A percentile compares a stretch with the other conserved stretches of the same genome.
phyloP scores from a whole-genome alignment of 345 rosid species.

The Ceriops zippeliana region DNA sequence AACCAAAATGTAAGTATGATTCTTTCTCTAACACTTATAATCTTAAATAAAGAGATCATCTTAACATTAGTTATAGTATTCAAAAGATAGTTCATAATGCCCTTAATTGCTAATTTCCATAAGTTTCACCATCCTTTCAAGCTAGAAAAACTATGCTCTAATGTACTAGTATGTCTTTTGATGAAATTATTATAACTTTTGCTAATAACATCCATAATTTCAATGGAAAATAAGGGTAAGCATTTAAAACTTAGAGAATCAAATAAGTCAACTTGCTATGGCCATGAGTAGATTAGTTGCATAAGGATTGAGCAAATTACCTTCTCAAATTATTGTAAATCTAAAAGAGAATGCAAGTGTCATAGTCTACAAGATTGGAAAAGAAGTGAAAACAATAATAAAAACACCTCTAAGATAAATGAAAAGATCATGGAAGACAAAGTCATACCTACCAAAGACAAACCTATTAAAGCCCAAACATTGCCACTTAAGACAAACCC shows the following conservation, averaged over 20 bases:
- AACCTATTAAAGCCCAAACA: not conserved
- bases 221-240: not conserved
- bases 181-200: too few species aligned
- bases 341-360: not conserved
- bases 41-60: too few species aligned
- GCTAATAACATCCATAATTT: not conserved
- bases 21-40: too few species aligned
- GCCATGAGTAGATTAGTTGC: not conserved
- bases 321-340: not conserved
- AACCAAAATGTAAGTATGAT: too few species aligned
- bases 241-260: not conserved
- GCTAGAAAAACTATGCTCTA: too few species aligned
- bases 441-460: not conserved
- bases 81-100: too few species aligned
- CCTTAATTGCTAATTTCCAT: too few species aligned
- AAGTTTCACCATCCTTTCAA: too few species aligned
- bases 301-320: not conserved
- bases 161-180: too few species aligned
- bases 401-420: not conserved
- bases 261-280: not conserved
- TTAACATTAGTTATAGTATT: too few species aligned
- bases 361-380: not conserved
- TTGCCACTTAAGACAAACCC: not conserved
- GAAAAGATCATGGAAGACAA: not conserved
- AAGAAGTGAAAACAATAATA: not conserved